Conservation (phyloP, 208 protist genomes). For the Herpetomonas samuelpessoai region DNA sequence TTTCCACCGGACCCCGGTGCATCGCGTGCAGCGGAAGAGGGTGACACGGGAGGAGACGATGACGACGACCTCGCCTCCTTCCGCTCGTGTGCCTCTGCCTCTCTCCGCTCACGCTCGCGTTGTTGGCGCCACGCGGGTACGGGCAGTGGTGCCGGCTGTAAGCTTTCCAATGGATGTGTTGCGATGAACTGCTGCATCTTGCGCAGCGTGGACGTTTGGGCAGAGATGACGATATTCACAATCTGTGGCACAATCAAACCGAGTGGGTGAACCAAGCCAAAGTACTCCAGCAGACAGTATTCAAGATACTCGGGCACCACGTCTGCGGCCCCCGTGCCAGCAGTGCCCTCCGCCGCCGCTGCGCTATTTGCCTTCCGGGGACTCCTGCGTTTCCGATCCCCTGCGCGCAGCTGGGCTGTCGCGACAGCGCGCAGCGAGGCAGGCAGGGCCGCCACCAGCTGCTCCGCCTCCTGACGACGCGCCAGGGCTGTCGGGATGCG, state of each 20-base stretch:
- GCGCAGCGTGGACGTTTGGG: constrained; percentile 40
- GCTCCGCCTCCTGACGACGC: background rate
- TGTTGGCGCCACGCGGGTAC: background rate
- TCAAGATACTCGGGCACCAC: background rate
- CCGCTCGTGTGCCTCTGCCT: background rate
- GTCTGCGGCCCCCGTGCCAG: background rate
- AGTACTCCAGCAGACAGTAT: constrained; percentile 63
- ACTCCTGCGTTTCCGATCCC: background rate
- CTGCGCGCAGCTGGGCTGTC: background rate
- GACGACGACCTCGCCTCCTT: too few species aligned
- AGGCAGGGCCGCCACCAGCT: constrained; percentile 11
- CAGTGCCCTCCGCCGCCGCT: background rate
- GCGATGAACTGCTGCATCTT: constrained; percentile 48
- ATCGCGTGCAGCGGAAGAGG: too few species aligned
- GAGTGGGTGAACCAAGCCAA: constrained; percentile 78
- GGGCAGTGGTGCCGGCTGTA: constrained; percentile 2
- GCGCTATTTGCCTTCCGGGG: background rate
- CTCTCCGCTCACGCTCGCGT: background rate
- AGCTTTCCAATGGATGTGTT: constrained; percentile 25
- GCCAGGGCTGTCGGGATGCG: constrained; percentile 8
- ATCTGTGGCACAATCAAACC: constrained; percentile 59
- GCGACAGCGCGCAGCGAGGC: background rate
- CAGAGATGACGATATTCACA: constrained; percentile 63
- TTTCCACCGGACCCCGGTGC: too few species aligned
- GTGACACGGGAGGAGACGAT: too few species aligned